Evolutionary conservation across 192 early-diverging fungal species (phyloP).

Genomic region (Pilobolus umbonatus): DNA sequence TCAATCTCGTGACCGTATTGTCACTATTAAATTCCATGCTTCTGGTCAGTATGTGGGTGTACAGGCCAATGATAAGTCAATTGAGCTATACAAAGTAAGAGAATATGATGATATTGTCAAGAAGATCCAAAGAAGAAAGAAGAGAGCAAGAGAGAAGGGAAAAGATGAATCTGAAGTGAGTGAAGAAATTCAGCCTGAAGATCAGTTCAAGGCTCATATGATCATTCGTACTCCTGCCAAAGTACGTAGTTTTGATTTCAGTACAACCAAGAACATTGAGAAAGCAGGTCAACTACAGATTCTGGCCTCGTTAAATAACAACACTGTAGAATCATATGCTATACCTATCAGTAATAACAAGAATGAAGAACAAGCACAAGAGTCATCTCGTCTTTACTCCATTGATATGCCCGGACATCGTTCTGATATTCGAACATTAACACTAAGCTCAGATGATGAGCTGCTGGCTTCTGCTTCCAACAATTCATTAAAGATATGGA

Average conservation of each 20-base stretch:
- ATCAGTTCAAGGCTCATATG: constrained; percentile 71
- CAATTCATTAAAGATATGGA: constrained; percentile 87
- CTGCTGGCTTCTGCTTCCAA: constrained; percentile 84
- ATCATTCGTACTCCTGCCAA: constrained; percentile 74
- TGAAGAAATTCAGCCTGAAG: constrained; percentile 60
- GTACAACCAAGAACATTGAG: constrained; percentile 42
- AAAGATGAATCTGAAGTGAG: constrained; percentile 35
- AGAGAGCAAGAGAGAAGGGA: constrained; percentile 73
- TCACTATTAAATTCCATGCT: constrained; percentile 76
- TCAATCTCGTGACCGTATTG: constrained; percentile 75
- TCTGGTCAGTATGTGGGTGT: constrained; percentile 73
- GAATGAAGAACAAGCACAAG: constrained; percentile 62
- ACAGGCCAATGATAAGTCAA: constrained; percentile 70
- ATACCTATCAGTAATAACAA: constrained; percentile 52
- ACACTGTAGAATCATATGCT: constrained; percentile 77
- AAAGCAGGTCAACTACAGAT: constrained; percentile 43
- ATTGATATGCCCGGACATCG: constrained; percentile 89
- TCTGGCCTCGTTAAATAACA: constrained; percentile 77
- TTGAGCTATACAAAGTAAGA: constrained; percentile 82
- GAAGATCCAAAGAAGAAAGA: constrained; percentile 73
- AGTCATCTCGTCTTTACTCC: constrained; percentile 59
- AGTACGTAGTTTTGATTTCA: constrained; percentile 77
- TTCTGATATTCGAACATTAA: constrained; percentile 82
- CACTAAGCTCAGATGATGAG: constrained; percentile 87
- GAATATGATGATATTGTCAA: constrained; percentile 79